Conservation (phyloP, 106 monocot genomes). For the Agapanthus africanus region DNA sequence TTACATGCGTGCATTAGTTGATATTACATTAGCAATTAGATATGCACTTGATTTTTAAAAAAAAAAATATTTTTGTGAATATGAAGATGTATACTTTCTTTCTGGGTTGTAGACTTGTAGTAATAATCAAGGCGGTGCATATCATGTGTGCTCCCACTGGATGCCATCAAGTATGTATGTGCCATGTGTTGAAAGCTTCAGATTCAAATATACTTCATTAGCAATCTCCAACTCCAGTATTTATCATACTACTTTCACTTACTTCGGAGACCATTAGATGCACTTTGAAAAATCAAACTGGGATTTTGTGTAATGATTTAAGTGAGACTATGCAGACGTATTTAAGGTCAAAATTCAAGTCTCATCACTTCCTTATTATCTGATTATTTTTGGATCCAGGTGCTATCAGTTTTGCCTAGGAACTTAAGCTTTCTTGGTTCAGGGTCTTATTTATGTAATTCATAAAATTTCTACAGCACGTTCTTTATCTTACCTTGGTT, state of each 20-base stretch:
- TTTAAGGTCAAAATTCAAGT: neutral
- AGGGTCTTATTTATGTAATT: neutral
- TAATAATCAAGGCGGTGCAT: neutral
- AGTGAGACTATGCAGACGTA: neutral
- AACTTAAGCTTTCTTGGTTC: neutral
- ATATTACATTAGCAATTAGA: neutral
- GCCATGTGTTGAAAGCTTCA: neutral
- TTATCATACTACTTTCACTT: neutral
- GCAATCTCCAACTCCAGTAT: too few species aligned
- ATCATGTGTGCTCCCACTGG: neutral
- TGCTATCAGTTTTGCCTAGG: neutral
- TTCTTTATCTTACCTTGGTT: neutral
- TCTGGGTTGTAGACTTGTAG: neutral
- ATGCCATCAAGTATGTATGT: too few species aligned
- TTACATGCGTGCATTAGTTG: neutral
- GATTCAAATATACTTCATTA: neutral
- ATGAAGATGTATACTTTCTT: neutral
- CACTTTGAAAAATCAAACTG: neutral
- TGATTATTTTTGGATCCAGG: neutral
- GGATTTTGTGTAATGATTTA: neutral
- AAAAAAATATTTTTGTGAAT: slow-evolving; percentile 6
- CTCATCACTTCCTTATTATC: neutral
- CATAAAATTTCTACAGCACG: neutral
- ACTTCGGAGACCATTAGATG: neutral
- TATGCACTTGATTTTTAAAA: neutral